These are phyloP conservation scores for Rhododendron mucronatum DNA, from an alignment of 148 eudicot species.

Conservation along the genomic window DNA sequence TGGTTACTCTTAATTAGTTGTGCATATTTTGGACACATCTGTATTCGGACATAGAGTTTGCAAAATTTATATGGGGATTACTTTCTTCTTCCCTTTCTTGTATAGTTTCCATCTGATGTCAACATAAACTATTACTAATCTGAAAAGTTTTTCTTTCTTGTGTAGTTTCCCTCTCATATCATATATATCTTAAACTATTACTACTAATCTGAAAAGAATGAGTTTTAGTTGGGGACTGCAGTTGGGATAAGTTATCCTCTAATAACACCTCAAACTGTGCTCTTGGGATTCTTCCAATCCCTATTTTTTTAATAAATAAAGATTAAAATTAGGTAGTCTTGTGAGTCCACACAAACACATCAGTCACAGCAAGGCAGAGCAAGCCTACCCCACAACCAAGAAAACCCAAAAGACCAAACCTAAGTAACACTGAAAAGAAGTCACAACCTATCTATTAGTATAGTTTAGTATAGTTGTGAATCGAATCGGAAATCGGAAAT, in stretches of 20 bases:
- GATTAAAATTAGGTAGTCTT: background rate
- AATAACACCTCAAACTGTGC: background rate
- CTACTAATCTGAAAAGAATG: background rate
- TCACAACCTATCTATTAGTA: no score
- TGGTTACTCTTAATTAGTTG: no score
- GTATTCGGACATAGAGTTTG: no score
- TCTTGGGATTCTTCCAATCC: background rate
- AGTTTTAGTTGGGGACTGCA: background rate
- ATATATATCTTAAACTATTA: background rate
- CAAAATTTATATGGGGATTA: background rate
- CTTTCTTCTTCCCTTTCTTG: no score
- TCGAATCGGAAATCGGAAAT: no score
- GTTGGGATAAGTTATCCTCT: background rate
- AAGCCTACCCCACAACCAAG: background rate
- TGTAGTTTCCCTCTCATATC: background rate
- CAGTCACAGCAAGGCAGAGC: background rate
- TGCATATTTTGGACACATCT: no score
- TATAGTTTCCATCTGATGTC: no score
- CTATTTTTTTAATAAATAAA: no score
- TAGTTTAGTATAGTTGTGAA: no score
- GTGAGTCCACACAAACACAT: background rate
- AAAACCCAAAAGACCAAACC: background rate
- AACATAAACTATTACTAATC: background rate
- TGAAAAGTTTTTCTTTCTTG: background rate
- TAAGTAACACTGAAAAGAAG: background rate